Conservation (phyloP, 2,329 filamentous ascomycete species). For the Penicillium psychrosexuale region DNA sequence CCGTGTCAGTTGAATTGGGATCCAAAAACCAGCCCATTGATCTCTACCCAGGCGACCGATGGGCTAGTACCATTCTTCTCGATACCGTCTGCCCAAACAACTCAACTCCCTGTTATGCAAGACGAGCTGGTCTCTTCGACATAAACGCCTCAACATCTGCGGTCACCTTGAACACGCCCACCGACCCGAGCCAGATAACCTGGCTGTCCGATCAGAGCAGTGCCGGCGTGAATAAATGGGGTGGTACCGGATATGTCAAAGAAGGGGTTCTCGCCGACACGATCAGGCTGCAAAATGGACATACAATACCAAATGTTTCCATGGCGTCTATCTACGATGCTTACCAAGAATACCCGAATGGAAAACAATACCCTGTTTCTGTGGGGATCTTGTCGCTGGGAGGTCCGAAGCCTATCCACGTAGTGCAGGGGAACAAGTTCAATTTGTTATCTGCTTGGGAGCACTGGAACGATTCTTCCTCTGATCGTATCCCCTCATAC, state of each 20-base stretch:
- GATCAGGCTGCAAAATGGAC: slow-evolving; percentile 2
- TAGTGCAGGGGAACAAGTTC: slow-evolving; percentile 2
- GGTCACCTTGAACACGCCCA: slow-evolving; percentile 3
- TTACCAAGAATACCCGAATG: slow-evolving; percentile 23
- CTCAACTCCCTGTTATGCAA: slow-evolving; percentile 16
- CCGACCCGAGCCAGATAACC: slow-evolving; percentile 9
- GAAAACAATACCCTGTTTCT: slow-evolving; percentile 15
- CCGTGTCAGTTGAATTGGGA: slow-evolving; percentile 20
- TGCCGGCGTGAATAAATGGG: slow-evolving; percentile 6
- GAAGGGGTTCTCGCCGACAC: slow-evolving; percentile 10
- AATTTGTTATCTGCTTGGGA: slow-evolving; percentile 16
- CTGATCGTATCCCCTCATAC: slow-evolving; percentile 34
- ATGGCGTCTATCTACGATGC: slow-evolving; percentile 17
- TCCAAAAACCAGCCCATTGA: slow-evolving; percentile 12
- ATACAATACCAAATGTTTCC: slow-evolving; percentile 17
- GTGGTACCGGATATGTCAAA: slow-evolving; percentile 11
- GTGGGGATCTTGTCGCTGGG: slow-evolving; percentile 22
- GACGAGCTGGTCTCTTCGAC: slow-evolving; percentile 13
- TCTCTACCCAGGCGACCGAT: slow-evolving; percentile 19
- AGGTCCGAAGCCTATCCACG: slow-evolving; percentile 5
- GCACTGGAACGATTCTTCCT: slow-evolving; percentile 11
- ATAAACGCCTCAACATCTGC: slow-evolving; percentile 11
- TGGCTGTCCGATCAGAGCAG: neutral
- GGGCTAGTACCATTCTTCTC: slow-evolving; percentile 15
- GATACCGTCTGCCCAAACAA: slow-evolving; percentile 17